Percentiles rank a stretch among this genome's conserved stretches.
Evolutionary conservation across 2,329 filamentous ascomycete species (phyloP).

Genomic region (Didymella sp.): DNA sequence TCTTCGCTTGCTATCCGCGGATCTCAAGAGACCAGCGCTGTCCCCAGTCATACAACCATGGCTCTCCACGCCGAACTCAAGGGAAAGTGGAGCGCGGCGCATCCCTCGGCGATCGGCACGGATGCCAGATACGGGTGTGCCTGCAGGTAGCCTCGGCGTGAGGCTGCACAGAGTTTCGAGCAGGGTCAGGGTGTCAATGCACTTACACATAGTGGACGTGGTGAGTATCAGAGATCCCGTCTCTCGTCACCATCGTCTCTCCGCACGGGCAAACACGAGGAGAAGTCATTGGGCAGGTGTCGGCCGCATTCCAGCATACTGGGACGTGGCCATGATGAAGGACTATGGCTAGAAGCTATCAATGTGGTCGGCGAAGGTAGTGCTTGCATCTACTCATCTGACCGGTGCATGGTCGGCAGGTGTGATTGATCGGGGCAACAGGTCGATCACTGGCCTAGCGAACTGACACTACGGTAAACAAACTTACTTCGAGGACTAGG

Average conservation of each 20-base stretch:
- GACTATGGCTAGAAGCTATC: background rate
- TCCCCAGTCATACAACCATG: background rate
- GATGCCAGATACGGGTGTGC: background rate
- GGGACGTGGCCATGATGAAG: background rate
- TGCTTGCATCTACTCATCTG: background rate
- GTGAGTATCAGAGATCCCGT: background rate
- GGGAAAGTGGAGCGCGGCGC: no score
- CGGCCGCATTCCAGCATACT: background rate
- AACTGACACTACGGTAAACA: background rate
- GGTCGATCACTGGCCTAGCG: constrained; percentile 1
- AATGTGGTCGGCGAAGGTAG: background rate
- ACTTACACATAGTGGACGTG: background rate
- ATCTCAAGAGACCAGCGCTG: background rate
- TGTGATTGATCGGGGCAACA: background rate
- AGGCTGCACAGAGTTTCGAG: constrained; percentile 1
- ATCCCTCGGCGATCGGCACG: background rate
- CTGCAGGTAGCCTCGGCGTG: constrained; percentile 8
- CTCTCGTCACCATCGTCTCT: background rate
- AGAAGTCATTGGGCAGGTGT: constrained; percentile 1
- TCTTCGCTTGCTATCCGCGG: background rate
- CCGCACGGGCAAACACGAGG: background rate
- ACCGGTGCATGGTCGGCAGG: background rate
- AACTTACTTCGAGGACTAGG: background rate
- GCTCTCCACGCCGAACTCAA: background rate
- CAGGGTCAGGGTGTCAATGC: background rate